These are phyloP conservation scores for Ophiostoma ulmi DNA, from an alignment of 2,329 filamentous ascomycete species.

Conservation along the genomic window DNA sequence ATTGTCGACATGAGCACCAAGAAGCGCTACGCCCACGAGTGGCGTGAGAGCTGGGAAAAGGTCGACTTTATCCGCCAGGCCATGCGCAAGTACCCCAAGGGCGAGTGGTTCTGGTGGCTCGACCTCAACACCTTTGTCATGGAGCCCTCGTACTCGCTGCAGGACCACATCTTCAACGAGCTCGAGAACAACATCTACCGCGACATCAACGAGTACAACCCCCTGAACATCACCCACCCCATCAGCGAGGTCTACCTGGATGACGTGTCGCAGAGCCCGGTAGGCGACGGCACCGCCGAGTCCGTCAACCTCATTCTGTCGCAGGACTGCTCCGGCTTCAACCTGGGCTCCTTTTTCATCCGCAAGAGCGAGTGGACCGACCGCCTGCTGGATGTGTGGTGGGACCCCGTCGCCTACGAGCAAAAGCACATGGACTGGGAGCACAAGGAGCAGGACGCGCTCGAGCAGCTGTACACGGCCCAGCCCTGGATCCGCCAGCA, in stretches of 20 bases:
- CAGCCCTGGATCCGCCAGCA: slow-evolving; percentile 91
- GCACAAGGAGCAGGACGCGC: slow-evolving; percentile 94
- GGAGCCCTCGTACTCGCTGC: slow-evolving; percentile 87
- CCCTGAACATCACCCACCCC: slow-evolving; percentile 86
- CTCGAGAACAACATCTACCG: slow-evolving; percentile 74
- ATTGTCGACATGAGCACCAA: slow-evolving; percentile 98
- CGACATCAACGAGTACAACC: slow-evolving; percentile 95
- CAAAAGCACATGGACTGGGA: slow-evolving; percentile 99
- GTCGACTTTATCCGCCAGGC: slow-evolving; percentile 86
- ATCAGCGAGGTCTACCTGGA: slow-evolving; percentile 71
- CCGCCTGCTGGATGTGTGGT: slow-evolving; percentile 90
- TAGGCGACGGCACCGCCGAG: slow-evolving; percentile 69
- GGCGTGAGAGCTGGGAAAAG: slow-evolving; percentile 99
- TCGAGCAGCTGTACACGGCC: slow-evolving; percentile 84
- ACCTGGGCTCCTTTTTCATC: slow-evolving; percentile 91
- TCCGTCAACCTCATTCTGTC: slow-evolving; percentile 85
- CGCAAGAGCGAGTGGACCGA: slow-evolving; percentile 84
- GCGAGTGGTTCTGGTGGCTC: slow-evolving; percentile 99
- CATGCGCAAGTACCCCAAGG: slow-evolving; percentile 88
- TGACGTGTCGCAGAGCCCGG: slow-evolving; percentile 60
- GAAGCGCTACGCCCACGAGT: slow-evolving; percentile 97
- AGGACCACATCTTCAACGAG: slow-evolving; percentile 82
- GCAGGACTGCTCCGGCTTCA: slow-evolving; percentile 94
- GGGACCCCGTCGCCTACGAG: slow-evolving; percentile 96
- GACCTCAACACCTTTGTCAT: slow-evolving; percentile 97